These are phyloP conservation scores for Chaetomium cochliodes DNA, from an alignment of 495 filamentous ascomycete species.

Conservation along the genomic window DNA sequence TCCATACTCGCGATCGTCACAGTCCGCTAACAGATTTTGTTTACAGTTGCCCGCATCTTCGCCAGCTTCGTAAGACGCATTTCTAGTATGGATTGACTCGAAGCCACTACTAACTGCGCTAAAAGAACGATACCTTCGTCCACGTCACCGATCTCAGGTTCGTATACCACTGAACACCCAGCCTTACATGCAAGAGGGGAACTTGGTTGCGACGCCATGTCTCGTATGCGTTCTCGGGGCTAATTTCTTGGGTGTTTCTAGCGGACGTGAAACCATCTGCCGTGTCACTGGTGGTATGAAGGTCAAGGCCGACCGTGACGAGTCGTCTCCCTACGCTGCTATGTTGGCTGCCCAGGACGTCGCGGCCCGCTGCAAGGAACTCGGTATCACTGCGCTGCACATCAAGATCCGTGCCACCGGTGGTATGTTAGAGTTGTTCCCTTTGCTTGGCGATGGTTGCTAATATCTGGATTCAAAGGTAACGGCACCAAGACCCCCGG, in stretches of 20 bases:
- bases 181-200: conserved; percentile 8
- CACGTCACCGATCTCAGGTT: conserved; percentile 98
- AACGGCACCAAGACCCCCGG: conserved; percentile 99
- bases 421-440: conserved; percentile 55
- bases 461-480: conserved; percentile 45
- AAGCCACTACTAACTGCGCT: conserved; percentile 11
- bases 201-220: conserved; percentile 15
- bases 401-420: conserved; percentile 99
- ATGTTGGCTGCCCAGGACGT: conserved; percentile 99
- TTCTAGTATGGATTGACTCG: background rate
- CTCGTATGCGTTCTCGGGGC: conserved; percentile 40
- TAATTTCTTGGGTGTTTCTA: conserved; percentile 70
- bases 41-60: conserved; percentile 91
- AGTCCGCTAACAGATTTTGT: conserved; percentile 15
- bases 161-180: conserved; percentile 47
- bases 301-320: conserved; percentile 99
- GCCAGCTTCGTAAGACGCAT: conserved; percentile 58
- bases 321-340: conserved; percentile 98
- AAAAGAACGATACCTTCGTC: conserved; percentile 62
- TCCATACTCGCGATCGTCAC: background rate
- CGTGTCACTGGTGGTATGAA: conserved; percentile 99
- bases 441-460: background rate
- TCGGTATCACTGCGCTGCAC: conserved; percentile 97
- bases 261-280: conserved; percentile 98
- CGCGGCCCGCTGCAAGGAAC: conserved; percentile 95